Conservation (phyloP, 2,329 filamentous ascomycete species). For the Mycosphaerella arachidis region DNA sequence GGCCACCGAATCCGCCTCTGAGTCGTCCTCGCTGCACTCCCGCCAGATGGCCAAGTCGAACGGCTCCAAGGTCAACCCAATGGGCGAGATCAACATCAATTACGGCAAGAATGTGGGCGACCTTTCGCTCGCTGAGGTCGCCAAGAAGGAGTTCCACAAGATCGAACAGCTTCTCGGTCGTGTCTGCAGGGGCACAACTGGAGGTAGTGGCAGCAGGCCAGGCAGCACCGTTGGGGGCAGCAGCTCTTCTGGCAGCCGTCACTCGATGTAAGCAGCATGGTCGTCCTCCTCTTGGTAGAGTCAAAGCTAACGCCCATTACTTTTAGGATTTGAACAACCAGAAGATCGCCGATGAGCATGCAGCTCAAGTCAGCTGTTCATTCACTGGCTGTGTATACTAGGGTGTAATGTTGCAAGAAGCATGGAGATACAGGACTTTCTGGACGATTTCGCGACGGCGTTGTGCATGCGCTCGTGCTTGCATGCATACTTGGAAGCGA, state of each 20-base stretch:
- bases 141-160: slow-evolving; percentile 24
- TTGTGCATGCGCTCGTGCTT: not conserved
- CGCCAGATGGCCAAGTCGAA: slow-evolving; percentile 13
- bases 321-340: not conserved
- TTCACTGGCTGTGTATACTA: not conserved
- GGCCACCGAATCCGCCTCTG: slow-evolving; percentile 10
- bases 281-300: no score
- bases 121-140: slow-evolving; percentile 24
- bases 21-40: slow-evolving; percentile 13
- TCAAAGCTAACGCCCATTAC: no score
- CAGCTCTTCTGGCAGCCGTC: not conserved
- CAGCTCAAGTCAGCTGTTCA: not conserved
- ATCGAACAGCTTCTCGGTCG: slow-evolving; percentile 21
- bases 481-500: not conserved
- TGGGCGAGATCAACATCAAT: slow-evolving; percentile 27
- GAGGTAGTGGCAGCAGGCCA: not conserved
- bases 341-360: not conserved
- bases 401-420: not conserved
- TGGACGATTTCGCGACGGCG: not conserved
- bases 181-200: slow-evolving; percentile 4
- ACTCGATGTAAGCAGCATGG: not conserved
- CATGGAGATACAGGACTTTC: not conserved
- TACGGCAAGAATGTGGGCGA: slow-evolving; percentile 19
- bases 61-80: slow-evolving; percentile 17
- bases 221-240: not conserved